phyloP scores from a whole-genome alignment of 2,329 filamentous ascomycete species.

The Tolypocladium amazonense region DNA sequence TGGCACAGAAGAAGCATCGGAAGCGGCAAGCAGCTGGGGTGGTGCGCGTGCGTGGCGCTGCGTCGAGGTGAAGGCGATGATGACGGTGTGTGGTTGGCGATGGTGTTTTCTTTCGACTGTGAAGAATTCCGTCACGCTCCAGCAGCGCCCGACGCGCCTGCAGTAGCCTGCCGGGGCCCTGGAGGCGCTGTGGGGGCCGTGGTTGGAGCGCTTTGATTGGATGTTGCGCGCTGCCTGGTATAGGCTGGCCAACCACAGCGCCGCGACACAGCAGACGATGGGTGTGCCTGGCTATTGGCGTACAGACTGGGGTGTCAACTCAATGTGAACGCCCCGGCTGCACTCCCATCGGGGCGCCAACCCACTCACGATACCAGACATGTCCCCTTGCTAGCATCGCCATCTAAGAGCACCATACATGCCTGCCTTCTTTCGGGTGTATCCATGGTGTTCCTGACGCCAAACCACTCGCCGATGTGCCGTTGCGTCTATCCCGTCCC shows the following conservation, averaged over 20 bases:
- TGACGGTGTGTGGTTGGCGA: neutral
- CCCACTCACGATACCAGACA: neutral
- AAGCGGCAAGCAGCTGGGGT: neutral
- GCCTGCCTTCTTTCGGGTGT: neutral
- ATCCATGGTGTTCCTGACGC: neutral
- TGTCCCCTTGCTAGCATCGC: neutral
- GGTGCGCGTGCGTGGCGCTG: neutral
- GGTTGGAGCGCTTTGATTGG: neutral
- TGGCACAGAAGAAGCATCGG: conserved; percentile 3
- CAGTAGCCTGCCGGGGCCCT: neutral
- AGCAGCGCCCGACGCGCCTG: neutral
- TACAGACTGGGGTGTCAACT: neutral
- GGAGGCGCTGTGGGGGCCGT: neutral
- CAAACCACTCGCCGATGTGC: neutral
- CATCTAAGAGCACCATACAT: neutral
- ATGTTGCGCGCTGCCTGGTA: neutral
- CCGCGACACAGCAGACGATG: neutral
- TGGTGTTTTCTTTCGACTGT: neutral
- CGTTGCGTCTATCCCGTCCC: too few relatives aligned
- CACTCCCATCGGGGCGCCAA: neutral
- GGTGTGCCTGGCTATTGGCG: too few relatives aligned
- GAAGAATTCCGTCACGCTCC: neutral
- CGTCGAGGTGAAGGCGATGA: neutral
- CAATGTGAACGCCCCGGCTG: neutral
- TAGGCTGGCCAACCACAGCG: neutral